A percentile compares a stretch with the other conserved stretches of the same genome.
Evolutionary conservation across 2,329 filamentous ascomycete genomes (phyloP).

Genomic region (Ophiocordyceps australis): DNA sequence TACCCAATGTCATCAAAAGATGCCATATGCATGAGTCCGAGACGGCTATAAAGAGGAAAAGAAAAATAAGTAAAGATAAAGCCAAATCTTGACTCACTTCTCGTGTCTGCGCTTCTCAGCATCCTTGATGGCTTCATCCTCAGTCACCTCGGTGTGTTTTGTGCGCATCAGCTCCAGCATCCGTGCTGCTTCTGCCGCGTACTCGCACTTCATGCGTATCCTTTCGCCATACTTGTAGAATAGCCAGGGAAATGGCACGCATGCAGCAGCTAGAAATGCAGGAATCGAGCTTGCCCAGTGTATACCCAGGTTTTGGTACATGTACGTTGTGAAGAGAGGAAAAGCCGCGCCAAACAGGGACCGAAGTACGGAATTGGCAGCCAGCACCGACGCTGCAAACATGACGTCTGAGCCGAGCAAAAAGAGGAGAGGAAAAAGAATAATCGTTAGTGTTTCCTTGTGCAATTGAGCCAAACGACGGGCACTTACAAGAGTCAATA

Average conservation of each 20-base stretch:
- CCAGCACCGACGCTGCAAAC: constrained; percentile 58
- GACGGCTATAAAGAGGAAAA: too few relatives aligned
- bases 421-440: too few relatives aligned
- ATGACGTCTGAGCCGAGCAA: constrained; percentile 52
- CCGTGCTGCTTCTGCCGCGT: constrained; percentile 44
- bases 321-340: constrained; percentile 49
- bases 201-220: constrained; percentile 53
- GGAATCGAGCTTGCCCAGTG: constrained; percentile 63
- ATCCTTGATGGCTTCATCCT: constrained; percentile 10
- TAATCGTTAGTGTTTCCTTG: too few relatives aligned
- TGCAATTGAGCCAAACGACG: neutral
- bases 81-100: constrained; percentile 7
- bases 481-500: constrained; percentile 35
- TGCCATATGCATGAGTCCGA: neutral
- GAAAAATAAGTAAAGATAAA: too few relatives aligned
- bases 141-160: constrained; percentile 10
- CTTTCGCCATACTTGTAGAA: constrained; percentile 52
- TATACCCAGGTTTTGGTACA: constrained; percentile 43
- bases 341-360: constrained; percentile 57
- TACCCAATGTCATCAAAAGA: neutral
- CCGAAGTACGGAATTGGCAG: constrained; percentile 53
- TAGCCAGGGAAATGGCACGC: constrained; percentile 56
- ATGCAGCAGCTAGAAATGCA: constrained; percentile 54
- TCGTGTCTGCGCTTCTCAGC: constrained; percentile 9
- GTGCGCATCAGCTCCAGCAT: constrained; percentile 30